Percentiles rank a stretch among this genome's conserved stretches.
phyloP scores from a whole-genome alignment of 1,284 basidiomycete genomes.

The Rhodofomes roseus region DNA sequence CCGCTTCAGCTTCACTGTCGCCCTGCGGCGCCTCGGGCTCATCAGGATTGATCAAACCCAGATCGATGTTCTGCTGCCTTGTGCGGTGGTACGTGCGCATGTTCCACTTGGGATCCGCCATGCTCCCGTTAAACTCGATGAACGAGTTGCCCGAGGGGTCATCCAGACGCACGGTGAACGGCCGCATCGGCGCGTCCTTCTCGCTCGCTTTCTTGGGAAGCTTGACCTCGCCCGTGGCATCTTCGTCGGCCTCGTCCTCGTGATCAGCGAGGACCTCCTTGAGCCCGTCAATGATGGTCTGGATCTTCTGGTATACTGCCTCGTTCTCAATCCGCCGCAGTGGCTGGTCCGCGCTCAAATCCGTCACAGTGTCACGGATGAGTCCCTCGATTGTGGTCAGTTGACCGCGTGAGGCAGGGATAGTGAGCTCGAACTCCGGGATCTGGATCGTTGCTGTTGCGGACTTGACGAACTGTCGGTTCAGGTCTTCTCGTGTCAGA shows the following conservation, averaged over 20 bases:
- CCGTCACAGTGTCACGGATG: conserved; percentile 79
- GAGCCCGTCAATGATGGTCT: conserved; percentile 69
- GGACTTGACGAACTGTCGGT: conserved; percentile 94
- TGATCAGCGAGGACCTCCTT: conserved; percentile 68
- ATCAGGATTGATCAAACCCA: conserved; percentile 65
- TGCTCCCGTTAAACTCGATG: conserved; percentile 78
- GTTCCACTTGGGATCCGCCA: conserved; percentile 91
- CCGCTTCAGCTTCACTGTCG: conserved; percentile 21
- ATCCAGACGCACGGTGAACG: conserved; percentile 86
- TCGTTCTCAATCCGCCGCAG: conserved; percentile 84
- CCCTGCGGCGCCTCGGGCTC: conserved; percentile 33
- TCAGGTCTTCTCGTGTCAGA: conserved; percentile 73
- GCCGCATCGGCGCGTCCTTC: conserved; percentile 54
- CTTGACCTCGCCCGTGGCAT: conserved; percentile 19
- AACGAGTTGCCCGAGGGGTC: conserved; percentile 97
- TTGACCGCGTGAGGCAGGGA: conserved; percentile 87
- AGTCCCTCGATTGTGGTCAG: conserved; percentile 96
- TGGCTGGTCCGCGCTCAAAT: conserved; percentile 85
- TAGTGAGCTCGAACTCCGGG: conserved; percentile 89
- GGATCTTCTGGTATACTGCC: conserved; percentile 74
- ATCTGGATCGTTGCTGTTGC: conserved; percentile 79
- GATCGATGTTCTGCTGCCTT: conserved; percentile 76
- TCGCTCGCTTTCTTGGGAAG: conserved; percentile 30
- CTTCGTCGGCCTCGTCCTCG: conserved; percentile 43
- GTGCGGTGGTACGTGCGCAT: conserved; percentile 85